These are phyloP conservation scores for Colletotrichum tanaceti DNA, from an alignment of 2,329 filamentous ascomycete species.

Conservation along the genomic window DNA sequence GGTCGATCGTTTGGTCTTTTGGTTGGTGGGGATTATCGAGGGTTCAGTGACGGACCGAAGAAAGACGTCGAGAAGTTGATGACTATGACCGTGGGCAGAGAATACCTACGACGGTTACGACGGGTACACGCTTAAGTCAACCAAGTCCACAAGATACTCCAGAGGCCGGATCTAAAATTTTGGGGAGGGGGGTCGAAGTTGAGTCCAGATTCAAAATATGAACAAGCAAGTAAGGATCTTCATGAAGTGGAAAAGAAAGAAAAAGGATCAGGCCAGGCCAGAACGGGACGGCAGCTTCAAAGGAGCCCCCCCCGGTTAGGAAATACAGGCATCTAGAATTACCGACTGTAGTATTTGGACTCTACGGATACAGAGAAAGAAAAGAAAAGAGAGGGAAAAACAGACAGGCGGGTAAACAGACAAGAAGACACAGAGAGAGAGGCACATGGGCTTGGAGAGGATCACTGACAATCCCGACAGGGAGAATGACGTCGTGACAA, in stretches of 20 bases:
- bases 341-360: no score
- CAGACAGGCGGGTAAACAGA: not conserved
- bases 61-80: not conserved
- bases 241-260: not conserved
- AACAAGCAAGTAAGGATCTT: not conserved
- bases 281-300: not conserved
- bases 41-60: not conserved
- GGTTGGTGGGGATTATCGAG: not conserved
- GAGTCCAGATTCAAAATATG: not conserved
- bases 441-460: slow-evolving; percentile 29
- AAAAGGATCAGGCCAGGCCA: slow-evolving; percentile 5
- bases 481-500: slow-evolving; percentile 38
- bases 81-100: not conserved
- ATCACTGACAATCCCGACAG: slow-evolving; percentile 16
- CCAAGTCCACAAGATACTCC: not conserved
- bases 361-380: not conserved
- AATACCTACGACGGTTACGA: no score
- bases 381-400: not conserved
- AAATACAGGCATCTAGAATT: slow-evolving; percentile 17
- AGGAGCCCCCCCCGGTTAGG: slow-evolving; percentile 3
- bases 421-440: slow-evolving; percentile 7
- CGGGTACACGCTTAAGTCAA: no score
- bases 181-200: not conserved
- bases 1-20: not conserved
- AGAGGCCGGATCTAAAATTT: not conserved